Evolutionary conservation across 2,329 filamentous ascomycete species (phyloP), one percentile per base, ranked within the genome.

Genomic region (Thermochaetoides dissita): DNA sequence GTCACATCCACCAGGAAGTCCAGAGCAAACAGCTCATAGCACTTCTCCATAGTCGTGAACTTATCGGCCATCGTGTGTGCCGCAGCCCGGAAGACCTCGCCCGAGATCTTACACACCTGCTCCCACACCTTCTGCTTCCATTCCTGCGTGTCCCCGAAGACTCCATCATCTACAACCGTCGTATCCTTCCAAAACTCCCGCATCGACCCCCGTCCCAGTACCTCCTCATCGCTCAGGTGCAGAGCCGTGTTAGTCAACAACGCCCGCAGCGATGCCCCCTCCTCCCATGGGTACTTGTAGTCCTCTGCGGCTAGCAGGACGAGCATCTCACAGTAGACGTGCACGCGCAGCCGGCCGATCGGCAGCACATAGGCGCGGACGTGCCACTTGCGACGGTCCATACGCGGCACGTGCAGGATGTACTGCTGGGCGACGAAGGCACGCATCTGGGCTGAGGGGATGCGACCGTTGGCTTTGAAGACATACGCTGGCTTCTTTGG

Each of bases 51-150:
- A 0, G 57, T 54, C 0, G 53, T 61, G 43, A 63, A 63, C 44
- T 60, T 61, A 44, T 63, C 60, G 0, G 57, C 57, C 61, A 63
- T 63, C 1, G 58, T 63, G 51, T 62, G 52, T 0, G 52, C 59
- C 2, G 61, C 60, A 0, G 56, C 61, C 1, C 51, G 51, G 30
- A 63, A 57, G 4, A 63, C 12, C 37, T 63, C 61, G 1, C 50
- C 52, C 0, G 59, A 57, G 7, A 62, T 49, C 1, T 46, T 41
- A 34, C 61, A 62, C 3, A 62, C 54, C 45, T 63, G 60, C 0
- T 57, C 43, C n/a, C 61, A 63, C 2, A 60, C 45, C 5, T 12
- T 38, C 1, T 41, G 38, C 43, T 63, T 63, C 61, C 60, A 63
- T 2, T 54, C 46, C 0, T 50, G 52, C 0, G 56, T 3, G 17